Conservation (phyloP, 805 yeast species). For the Ogataea siamensis region DNA sequence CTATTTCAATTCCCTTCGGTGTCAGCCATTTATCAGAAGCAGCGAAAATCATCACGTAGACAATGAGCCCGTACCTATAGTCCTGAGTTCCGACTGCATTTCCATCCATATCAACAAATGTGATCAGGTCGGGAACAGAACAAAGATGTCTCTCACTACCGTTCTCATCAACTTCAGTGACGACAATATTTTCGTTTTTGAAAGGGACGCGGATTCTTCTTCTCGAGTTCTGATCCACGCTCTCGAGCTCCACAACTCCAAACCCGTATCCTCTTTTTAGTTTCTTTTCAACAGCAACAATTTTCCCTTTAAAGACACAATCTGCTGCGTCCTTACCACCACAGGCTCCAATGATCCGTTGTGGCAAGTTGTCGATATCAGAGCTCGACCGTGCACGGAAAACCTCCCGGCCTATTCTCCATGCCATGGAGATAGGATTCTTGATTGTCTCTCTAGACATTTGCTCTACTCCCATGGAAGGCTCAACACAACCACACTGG, state of each 20-base stretch:
- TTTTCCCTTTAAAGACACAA: slow-evolving; percentile 39
- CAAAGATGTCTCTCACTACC: slow-evolving; percentile 30
- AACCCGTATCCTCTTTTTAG: slow-evolving; percentile 42
- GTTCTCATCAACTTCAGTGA: slow-evolving; percentile 25
- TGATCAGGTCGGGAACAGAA: slow-evolving; percentile 42
- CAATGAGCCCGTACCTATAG: slow-evolving; percentile 42
- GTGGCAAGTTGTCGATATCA: slow-evolving; percentile 35
- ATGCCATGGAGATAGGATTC: slow-evolving; percentile 38
- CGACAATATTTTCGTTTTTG: slow-evolving; percentile 44
- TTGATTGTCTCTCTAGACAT: slow-evolving; percentile 32
- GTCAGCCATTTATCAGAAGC: slow-evolving; percentile 37
- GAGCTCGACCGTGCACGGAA: slow-evolving; percentile 33
- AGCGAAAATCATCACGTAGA: slow-evolving; percentile 38
- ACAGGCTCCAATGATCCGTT: slow-evolving; percentile 35
- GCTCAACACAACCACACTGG: slow-evolving; percentile 37
- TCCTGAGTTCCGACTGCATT: slow-evolving; percentile 49
- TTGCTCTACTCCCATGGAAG: slow-evolving; percentile 35
- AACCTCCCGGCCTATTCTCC: slow-evolving; percentile 47
- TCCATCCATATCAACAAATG: slow-evolving; percentile 38
- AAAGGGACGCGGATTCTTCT: slow-evolving; percentile 35
- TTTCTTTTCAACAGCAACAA: slow-evolving; percentile 40
- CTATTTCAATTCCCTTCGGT: slow-evolving; percentile 36
- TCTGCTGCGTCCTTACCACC: slow-evolving; percentile 36
- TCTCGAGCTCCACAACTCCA: slow-evolving; percentile 38
- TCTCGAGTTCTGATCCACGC: slow-evolving; percentile 19